phyloP scores from a whole-genome alignment of 2,329 filamentous ascomycete species.

The Penicillium sp. region DNA sequence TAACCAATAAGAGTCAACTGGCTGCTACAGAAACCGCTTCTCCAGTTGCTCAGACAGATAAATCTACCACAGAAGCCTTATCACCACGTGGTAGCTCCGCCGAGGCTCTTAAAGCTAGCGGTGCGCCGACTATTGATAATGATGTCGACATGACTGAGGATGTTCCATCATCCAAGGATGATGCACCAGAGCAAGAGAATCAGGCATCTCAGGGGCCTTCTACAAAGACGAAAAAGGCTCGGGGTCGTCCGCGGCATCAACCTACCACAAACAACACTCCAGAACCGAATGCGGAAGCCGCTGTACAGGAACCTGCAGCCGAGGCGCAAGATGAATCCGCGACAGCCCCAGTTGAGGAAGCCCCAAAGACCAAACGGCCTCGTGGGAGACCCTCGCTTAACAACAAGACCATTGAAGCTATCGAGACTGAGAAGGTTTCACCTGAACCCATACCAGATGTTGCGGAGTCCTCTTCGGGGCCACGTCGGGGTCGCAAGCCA shows the following conservation, averaged over 20 bases:
- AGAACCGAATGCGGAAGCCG: neutral
- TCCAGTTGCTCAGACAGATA: neutral
- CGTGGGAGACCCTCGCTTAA: conserved; percentile 7
- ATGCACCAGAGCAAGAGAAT: neutral
- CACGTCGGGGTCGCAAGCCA: conserved; percentile 8
- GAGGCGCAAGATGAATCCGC: neutral
- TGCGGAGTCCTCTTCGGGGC: neutral
- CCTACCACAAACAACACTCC: neutral
- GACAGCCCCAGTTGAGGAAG: neutral
- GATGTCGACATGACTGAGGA: neutral
- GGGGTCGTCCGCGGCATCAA: neutral
- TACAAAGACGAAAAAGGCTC: neutral
- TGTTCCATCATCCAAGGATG: neutral
- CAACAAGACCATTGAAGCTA: neutral
- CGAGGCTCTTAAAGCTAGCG: neutral
- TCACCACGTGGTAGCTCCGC: neutral
- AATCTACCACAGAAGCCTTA: neutral
- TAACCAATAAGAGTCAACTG: neutral
- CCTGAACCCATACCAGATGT: neutral
- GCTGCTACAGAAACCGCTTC: neutral
- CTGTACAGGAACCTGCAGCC: neutral
- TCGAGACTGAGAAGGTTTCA: neutral
- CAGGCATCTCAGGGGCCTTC: neutral
- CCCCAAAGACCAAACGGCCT: conserved; percentile 6
- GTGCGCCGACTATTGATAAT: neutral